Evolutionary conservation across 371 early-diverging fungal species (phyloP), one percentile per base, ranked within the genome.

Genomic region (Syncephalastrum monosporum): DNA sequence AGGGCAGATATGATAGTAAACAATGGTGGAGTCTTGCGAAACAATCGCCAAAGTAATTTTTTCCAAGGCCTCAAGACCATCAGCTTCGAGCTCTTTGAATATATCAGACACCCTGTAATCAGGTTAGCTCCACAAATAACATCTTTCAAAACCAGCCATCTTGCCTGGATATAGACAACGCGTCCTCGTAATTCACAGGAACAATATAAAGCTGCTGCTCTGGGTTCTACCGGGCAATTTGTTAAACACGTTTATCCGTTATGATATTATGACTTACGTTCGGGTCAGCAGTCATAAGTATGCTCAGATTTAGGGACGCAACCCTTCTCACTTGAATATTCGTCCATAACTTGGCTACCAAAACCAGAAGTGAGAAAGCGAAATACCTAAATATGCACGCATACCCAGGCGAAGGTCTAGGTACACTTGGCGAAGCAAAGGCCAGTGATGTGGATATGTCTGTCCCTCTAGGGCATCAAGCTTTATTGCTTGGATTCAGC

Each of bases 11-110:
- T 79, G 74, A 53, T 79, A 79, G 52, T 79, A 79, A 2, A 75
- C 68, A 14, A 73, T 65, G 12, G 76, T 75, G 5, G 79, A 71
- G 50, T 79, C 79, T 16, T 63, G 58, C n/a, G 72, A 65, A 47
- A 71, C 70, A 27, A 79, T 75, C 10, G 74, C 79, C 3, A 79
- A 29, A 23, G 79, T 79, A 12, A 74, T 43, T 50, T 65, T 69
- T 5, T 67, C 69, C 42, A 24, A 5, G 47, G 17, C 8, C 16
- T 1, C 29, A 47, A 24, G 17, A 2, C 29, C 17, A 29, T 55
- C 42, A 29, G 47, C 19, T 21, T 23, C 38, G 33, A 67, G 23
- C n/a, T 23, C 15, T 27, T 57, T 27, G 43, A 71, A 71, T 7
- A 65, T 41, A 3, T 50, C 33, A 19, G 47, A 41, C 29, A 70